Percentiles rank a stretch among this genome's conserved stretches.
phyloP scores from a whole-genome alignment of 208 protist genomes.

The Endotrypanum monterogeii region DNA sequence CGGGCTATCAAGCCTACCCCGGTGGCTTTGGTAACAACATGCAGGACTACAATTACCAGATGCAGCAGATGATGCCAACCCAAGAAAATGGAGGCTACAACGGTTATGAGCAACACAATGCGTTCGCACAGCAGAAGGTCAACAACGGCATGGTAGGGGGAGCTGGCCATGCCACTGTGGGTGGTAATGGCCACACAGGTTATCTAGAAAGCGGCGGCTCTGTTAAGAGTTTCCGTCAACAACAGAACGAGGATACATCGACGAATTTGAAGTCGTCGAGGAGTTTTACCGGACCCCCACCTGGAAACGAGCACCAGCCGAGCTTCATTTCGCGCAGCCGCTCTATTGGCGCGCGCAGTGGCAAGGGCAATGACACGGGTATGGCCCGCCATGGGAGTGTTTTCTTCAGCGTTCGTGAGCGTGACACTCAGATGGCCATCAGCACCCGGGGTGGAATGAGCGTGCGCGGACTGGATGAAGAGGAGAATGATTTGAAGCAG shows the following conservation, averaged over 20 bases:
- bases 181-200: neutral
- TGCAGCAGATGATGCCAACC: slow-evolving; percentile 18
- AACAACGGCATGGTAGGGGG: slow-evolving; percentile 11
- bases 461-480: slow-evolving; percentile 20
- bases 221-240: slow-evolving; percentile 1
- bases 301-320: slow-evolving; percentile 29
- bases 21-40: neutral
- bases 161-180: slow-evolving; percentile 2
- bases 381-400: slow-evolving; percentile 53
- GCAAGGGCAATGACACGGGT: slow-evolving; percentile 27
- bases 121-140: slow-evolving; percentile 18
- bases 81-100: slow-evolving; percentile 15
- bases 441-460: slow-evolving; percentile 49
- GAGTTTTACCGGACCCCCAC: slow-evolving; percentile 43
- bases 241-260: neutral
- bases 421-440: slow-evolving; percentile 51
- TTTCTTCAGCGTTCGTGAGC: slow-evolving; percentile 42
- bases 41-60: slow-evolving; percentile 19
- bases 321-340: slow-evolving; percentile 29
- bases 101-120: slow-evolving; percentile 12
- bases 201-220: slow-evolving; percentile 7
- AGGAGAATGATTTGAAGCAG: slow-evolving; percentile 44
- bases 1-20: slow-evolving; percentile 15
- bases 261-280: slow-evolving; percentile 31
- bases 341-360: slow-evolving; percentile 23